Percentiles rank a stretch among this genome's conserved stretches.
phyloP scores from a whole-genome alignment of 1,284 basidiomycete species.

The Naganishia cerealis region DNA sequence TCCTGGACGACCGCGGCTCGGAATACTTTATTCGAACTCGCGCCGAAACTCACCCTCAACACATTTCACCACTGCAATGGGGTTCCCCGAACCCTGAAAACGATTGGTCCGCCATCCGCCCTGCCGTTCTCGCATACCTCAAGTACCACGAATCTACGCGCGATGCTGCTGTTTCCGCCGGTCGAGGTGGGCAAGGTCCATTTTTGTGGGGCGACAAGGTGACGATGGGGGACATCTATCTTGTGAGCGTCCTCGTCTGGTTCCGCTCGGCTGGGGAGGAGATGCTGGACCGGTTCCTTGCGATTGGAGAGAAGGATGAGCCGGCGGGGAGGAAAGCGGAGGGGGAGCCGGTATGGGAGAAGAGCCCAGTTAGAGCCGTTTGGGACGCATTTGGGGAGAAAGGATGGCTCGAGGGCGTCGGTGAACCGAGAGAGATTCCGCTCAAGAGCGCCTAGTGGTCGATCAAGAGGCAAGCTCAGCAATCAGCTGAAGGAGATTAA shows the following conservation, averaged over 20 bases:
- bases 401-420: conserved; percentile 27
- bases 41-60: not conserved
- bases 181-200: conserved; percentile 14
- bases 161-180: not conserved
- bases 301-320: conserved; percentile 27
- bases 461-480: not conserved
- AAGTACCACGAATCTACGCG: conserved; percentile 7
- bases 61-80: conserved; percentile 7
- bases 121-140: conserved; percentile 19
- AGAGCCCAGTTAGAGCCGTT: conserved; percentile 22
- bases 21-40: conserved; percentile 37
- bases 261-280: conserved; percentile 26
- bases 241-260: conserved; percentile 34
- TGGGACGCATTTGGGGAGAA: conserved; percentile 23
- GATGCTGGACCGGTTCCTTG: conserved; percentile 28
- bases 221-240: conserved; percentile 34
- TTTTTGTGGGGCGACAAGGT: conserved; percentile 27
- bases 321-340: not conserved
- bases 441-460: not conserved
- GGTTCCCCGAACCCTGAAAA: conserved; percentile 25
- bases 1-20: conserved; percentile 34
- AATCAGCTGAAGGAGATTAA: too few relatives aligned
- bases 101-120: conserved; percentile 24
- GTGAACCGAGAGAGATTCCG: conserved; percentile 27
- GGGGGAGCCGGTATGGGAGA: conserved; percentile 28